A percentile compares a stretch with the other conserved stretches of the same genome.
phyloP scores from a whole-genome alignment of 1,284 basidiomycete species.

The Papiliotrema fonsecae region DNA sequence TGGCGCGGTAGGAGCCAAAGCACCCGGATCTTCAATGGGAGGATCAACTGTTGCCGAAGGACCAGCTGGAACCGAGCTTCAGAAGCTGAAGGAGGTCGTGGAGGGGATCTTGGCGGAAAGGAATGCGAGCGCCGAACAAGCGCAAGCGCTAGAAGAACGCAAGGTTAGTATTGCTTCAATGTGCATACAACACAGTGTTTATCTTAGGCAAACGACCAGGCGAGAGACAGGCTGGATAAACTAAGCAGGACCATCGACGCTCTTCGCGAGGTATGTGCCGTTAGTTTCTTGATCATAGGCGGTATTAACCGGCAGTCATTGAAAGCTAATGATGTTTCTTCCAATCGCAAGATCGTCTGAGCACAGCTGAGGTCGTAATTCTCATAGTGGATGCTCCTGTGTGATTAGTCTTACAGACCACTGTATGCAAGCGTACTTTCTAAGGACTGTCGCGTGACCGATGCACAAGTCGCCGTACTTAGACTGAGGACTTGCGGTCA shows the following conservation, averaged over 20 bases:
- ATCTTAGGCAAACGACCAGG: slow-evolving; percentile 18
- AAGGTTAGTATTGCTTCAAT: slow-evolving; percentile 15
- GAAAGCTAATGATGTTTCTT: no score
- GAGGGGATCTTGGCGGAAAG: slow-evolving; percentile 22
- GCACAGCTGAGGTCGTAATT: no score
- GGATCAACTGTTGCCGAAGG: neutral
- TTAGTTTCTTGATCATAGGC: slow-evolving; percentile 1
- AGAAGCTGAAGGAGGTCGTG: slow-evolving; percentile 15
- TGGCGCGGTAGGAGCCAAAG: neutral
- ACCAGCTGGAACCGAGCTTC: neutral
- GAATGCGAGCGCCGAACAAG: slow-evolving; percentile 10
- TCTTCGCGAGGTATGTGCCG: slow-evolving; percentile 20
- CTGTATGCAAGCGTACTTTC: no score
- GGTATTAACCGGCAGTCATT: neutral
- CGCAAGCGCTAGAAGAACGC: slow-evolving; percentile 20
- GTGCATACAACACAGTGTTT: slow-evolving; percentile 2
- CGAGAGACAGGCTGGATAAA: slow-evolving; percentile 26
- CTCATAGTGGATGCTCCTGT: no score
- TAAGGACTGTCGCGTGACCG: no score
- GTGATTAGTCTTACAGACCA: no score
- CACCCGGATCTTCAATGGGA: neutral
- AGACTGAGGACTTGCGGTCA: no score
- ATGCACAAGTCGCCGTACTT: no score
- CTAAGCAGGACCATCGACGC: slow-evolving; percentile 20
- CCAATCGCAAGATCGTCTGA: no score